A percentile compares a stretch with the other conserved stretches of the same genome.
phyloP scores from a whole-genome alignment of 1,284 basidiomycete species.

The Rhodotorula sp. region DNA sequence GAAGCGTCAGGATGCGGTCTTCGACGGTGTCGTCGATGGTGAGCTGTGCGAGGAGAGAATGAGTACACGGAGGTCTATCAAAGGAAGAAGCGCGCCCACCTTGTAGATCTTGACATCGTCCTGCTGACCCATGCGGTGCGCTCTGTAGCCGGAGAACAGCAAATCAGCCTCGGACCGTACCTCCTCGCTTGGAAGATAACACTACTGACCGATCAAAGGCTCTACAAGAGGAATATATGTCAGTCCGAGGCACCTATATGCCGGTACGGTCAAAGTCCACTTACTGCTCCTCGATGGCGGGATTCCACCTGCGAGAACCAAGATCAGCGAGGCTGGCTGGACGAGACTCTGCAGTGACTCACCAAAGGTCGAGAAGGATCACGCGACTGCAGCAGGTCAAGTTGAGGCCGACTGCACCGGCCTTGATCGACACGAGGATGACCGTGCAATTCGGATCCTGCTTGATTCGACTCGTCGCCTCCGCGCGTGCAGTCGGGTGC shows the following conservation, averaged over 20 bases:
- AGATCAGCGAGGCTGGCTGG: too few species aligned
- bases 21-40: constrained; percentile 80
- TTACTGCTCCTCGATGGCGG: constrained; percentile 59
- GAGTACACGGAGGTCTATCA: background rate
- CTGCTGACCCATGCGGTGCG: constrained; percentile 69
- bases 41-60: background rate
- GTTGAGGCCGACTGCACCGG: constrained; percentile 67
- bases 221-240: constrained; percentile 54
- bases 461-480: constrained; percentile 68
- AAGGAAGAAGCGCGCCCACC: constrained; percentile 52
- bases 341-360: background rate
- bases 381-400: constrained; percentile 70
- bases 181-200: background rate
- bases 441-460: constrained; percentile 61
- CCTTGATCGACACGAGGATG: constrained; percentile 93
- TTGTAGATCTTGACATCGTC: constrained; percentile 89
- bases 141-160: background rate
- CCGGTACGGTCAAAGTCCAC: constrained; percentile 58
- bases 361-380: constrained; percentile 61
- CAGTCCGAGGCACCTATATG: background rate
- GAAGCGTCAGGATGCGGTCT: constrained; percentile 64
- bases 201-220: constrained; percentile 72
- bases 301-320: constrained; percentile 56
- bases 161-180: background rate
- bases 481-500: constrained; percentile 63